Conservation (phyloP, 495 filamentous ascomycete species). For the Apiosordaria backusii region DNA sequence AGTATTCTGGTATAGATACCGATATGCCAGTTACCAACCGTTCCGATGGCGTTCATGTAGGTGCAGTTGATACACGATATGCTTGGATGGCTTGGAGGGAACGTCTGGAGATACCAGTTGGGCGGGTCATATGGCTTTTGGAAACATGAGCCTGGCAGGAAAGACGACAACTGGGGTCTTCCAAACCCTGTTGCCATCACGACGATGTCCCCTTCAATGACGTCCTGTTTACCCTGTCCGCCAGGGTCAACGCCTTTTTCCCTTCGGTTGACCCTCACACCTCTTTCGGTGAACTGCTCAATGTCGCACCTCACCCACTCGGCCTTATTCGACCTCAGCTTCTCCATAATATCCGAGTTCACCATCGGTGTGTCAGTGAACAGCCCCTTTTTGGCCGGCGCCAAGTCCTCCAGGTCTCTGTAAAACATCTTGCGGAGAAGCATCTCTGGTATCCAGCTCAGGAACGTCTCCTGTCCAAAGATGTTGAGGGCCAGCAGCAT, state of each 20-base stretch:
- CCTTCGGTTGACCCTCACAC: constrained; percentile 68
- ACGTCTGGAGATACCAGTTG: constrained; percentile 84
- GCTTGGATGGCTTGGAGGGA: constrained; percentile 62
- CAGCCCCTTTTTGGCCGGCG: constrained; percentile 63
- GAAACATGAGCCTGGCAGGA: constrained; percentile 70
- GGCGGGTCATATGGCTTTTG: constrained; percentile 69
- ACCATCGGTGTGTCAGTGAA: constrained; percentile 87
- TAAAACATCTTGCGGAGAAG: constrained; percentile 79
- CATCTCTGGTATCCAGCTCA: constrained; percentile 75
- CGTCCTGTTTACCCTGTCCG: constrained; percentile 60
- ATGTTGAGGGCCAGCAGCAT: constrained; percentile 72
- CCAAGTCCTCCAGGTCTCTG: constrained; percentile 74
- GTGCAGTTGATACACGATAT: constrained; percentile 81
- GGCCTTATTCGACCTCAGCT: constrained; percentile 70
- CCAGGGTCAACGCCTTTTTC: constrained; percentile 67
- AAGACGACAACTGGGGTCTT: constrained; percentile 60
- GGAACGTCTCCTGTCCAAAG: constrained; percentile 68
- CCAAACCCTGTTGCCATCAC: constrained; percentile 82
- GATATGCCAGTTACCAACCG: constrained; percentile 82
- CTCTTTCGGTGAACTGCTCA: constrained; percentile 57
- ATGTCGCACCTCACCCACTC: constrained; percentile 82
- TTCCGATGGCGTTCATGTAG: constrained; percentile 76
- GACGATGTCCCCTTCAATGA: constrained; percentile 69
- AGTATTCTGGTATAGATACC: constrained; percentile 84
- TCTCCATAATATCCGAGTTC: constrained; percentile 72